Evolutionary conservation across 495 filamentous ascomycete species (phyloP).

Genomic region (Trichoderma reesei): DNA sequence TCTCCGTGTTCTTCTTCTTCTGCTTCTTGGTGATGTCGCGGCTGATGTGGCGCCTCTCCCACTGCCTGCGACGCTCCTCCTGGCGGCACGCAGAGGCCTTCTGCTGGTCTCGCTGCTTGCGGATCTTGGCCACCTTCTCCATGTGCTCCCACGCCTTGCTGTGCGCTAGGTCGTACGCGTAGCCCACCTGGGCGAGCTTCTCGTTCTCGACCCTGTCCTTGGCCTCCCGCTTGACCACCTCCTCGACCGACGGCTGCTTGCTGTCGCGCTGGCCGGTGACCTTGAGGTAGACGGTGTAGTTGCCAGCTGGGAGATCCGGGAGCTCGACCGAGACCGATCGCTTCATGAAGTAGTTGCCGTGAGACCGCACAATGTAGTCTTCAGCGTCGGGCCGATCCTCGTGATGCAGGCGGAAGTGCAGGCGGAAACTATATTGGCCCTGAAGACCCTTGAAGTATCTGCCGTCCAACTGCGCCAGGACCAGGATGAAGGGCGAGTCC

Average conservation of each 20-base stretch:
- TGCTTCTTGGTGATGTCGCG: conserved; percentile 27
- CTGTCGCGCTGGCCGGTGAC: conserved; percentile 57
- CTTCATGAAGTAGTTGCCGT: conserved; percentile 55
- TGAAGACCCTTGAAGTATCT: conserved; percentile 78
- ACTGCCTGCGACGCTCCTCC: conserved; percentile 33
- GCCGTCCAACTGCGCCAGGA: conserved; percentile 78
- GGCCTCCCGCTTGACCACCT: conserved; percentile 61
- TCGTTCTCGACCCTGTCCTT: conserved; percentile 53
- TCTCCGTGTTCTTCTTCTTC: conserved; percentile 26
- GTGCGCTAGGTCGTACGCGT: conserved; percentile 83
- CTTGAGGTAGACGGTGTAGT: conserved; percentile 76
- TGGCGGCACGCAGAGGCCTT: conserved; percentile 37
- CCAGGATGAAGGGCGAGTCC: conserved; percentile 63
- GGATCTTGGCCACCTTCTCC: conserved; percentile 46
- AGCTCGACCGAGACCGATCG: conserved; percentile 41
- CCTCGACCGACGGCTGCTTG: conserved; percentile 49
- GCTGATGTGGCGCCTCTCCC: conserved; percentile 38
- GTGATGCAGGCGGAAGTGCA: conserved; percentile 80
- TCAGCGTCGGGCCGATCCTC: conserved; percentile 58
- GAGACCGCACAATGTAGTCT: conserved; percentile 80
- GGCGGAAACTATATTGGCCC: conserved; percentile 70
- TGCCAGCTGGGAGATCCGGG: conserved; percentile 58
- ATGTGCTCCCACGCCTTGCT: conserved; percentile 61
- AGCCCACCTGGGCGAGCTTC: conserved; percentile 77
- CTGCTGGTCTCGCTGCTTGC: conserved; percentile 38